Conservation (phyloP, 2,329 filamentous ascomycete genomes). For the Hypoxylon sp. region DNA sequence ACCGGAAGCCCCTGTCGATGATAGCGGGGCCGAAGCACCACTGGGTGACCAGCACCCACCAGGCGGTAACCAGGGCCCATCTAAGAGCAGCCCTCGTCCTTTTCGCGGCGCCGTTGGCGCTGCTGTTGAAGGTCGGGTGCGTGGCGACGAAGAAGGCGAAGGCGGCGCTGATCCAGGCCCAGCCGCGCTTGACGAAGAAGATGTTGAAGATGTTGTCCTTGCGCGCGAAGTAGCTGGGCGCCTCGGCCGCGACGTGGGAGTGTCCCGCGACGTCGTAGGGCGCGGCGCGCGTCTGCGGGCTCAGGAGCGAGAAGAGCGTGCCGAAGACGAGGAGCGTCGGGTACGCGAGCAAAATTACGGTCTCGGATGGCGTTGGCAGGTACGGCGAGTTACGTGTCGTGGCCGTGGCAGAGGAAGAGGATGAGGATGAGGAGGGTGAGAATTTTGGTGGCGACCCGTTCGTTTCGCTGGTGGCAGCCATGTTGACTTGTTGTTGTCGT, state of each 20-base stretch:
- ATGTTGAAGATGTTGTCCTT: conserved; percentile 95
- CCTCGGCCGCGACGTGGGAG: conserved; percentile 71
- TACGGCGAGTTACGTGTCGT: conserved; percentile 67
- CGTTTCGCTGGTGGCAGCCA: conserved; percentile 36
- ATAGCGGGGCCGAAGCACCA: conserved; percentile 96
- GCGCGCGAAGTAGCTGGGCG: conserved; percentile 90
- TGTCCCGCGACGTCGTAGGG: conserved; percentile 75
- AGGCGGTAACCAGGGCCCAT: conserved; percentile 79
- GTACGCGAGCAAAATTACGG: conserved; percentile 77
- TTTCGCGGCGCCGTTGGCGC: conserved; percentile 56
- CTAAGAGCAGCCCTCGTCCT: conserved; percentile 74
- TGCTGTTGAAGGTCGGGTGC: conserved; percentile 70
- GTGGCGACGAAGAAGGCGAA: conserved; percentile 79
- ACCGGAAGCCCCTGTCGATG: conserved; percentile 90
- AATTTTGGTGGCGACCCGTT: conserved; percentile 29
- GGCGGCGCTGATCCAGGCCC: conserved; percentile 88
- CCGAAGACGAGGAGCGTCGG: conserved; percentile 85
- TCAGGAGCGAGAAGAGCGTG: conserved; percentile 83
- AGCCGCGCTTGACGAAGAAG: conserved; percentile 94
- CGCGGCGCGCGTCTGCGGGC: conserved; percentile 76
- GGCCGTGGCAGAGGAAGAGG: conserved; percentile 27
- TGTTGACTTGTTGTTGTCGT: conserved; percentile 47
- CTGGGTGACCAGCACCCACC: conserved; percentile 92
- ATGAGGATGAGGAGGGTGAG: conserved; percentile 35
- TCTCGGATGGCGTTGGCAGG: conserved; percentile 79